These are phyloP conservation scores for Stentor coeruleus DNA, from an alignment of 73 alveolate genomes.

Conservation along the genomic window DNA sequence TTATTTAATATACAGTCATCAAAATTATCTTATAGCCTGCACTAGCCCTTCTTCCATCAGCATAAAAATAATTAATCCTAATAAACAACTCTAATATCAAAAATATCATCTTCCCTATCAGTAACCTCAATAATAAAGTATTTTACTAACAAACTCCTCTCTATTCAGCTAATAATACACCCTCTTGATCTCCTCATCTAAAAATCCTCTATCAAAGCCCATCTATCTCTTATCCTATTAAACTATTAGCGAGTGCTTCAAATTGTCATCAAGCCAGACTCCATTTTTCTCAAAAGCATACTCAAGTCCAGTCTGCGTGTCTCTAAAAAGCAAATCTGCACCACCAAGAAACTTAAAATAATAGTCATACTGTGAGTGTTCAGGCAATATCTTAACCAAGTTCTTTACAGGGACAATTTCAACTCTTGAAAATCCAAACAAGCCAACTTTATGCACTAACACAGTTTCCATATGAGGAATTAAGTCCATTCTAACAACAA, in stretches of 20 bases:
- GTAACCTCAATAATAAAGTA: too few species aligned
- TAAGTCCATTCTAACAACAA: conserved; percentile 16
- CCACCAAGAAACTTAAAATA: not conserved
- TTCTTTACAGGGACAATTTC: conserved; percentile 23
- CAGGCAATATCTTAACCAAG: not conserved
- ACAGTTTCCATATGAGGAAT: conserved; percentile 3
- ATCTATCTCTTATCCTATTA: too few species aligned
- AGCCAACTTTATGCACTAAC: not conserved
- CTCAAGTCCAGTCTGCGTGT: not conserved
- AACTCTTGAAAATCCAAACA: not conserved
- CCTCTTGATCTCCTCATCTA: too few species aligned
- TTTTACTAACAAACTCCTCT: too few species aligned
- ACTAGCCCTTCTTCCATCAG: too few species aligned
- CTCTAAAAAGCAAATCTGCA: not conserved
- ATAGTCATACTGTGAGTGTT: conserved; percentile 5
- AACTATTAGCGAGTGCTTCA: conserved; percentile 11
- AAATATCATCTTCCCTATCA: too few species aligned
- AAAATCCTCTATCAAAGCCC: too few species aligned
- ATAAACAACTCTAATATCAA: too few species aligned
- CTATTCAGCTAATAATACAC: too few species aligned
- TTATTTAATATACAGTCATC: too few species aligned
- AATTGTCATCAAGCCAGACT: conserved; percentile 7
- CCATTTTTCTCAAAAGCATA: conserved; percentile 1
- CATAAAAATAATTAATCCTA: too few species aligned
- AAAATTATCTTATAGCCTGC: too few species aligned